phyloP scores from a whole-genome alignment of 129 eudicot genomes.

The Lactuca saligna region DNA sequence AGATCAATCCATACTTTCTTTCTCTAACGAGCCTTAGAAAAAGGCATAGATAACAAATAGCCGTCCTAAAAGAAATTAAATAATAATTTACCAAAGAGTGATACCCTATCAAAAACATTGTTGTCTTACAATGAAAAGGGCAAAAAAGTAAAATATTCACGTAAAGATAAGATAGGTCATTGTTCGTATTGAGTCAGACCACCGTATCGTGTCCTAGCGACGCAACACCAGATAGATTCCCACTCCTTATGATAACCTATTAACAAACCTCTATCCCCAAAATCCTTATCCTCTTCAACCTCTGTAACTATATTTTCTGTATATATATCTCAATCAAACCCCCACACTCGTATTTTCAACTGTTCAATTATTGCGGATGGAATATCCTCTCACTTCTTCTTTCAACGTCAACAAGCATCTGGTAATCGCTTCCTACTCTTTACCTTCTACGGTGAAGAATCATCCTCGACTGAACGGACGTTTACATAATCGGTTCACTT shows the following conservation, averaged over 20 bases:
- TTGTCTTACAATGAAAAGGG: background rate
- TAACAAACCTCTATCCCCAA: background rate
- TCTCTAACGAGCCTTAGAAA: no score
- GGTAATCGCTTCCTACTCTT: conserved; percentile 7
- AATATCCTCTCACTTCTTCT: conserved; percentile 44
- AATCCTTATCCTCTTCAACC: conserved; percentile 32
- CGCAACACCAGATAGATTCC: conserved; percentile 18
- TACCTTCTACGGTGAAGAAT: conserved; percentile 7
- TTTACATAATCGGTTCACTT: background rate
- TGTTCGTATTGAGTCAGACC: conserved; percentile 15
- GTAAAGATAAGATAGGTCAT: conserved; percentile 11
- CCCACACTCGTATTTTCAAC: conserved; percentile 3
- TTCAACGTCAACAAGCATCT: conserved; percentile 24
- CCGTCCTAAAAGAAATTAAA: no score
- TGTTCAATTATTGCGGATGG: conserved; percentile 51
- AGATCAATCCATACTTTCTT: no score
- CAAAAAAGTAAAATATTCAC: background rate
- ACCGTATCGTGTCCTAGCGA: conserved; percentile 6
- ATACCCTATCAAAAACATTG: background rate
- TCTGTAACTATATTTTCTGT: conserved; percentile 6
- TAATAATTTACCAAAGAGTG: background rate
- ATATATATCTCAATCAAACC: conserved; percentile 18
- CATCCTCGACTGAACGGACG: background rate
- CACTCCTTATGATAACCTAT: background rate
- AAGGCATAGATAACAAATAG: no score